Evolutionary conservation across 176 grass and related monocot genomes (phyloP), one percentile per base, ranked within the genome.

Genomic region (Cocos nucifera): DNA sequence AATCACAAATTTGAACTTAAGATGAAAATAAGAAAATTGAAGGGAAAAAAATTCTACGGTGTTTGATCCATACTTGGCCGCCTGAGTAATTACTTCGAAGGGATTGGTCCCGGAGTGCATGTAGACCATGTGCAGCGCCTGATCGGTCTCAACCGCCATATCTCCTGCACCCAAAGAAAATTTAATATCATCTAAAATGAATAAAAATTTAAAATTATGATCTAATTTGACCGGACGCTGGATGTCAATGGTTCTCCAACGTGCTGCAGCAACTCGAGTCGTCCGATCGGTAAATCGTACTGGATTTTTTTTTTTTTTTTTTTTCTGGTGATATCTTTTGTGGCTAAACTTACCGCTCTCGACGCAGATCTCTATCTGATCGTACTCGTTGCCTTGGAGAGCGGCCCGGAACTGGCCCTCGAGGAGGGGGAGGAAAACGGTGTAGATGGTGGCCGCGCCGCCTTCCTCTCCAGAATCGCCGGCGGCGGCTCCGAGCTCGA

Each of bases 381-480:
- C 86, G 4, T 6, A 6, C 3, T 84, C 79, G 62, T 86, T 95
- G 9, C 90, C 90, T 74, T 89, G 82, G 51, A 95, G 74, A 61
- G 54, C 74, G 17, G 82, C 80, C 10, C 91, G 76, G 75, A 95
- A 95, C 56, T 74, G 68, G 0, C 91, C 90, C 53, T 95, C 86
- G 27, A 95, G 77, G 59, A 95, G 71, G 21, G 91, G 91, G 22
- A 95, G 81, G 75, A 95, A 68, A 22, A 87, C 86, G 6, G 81
- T 53, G 73, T 85, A 95, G 65, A 77, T 39, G 2, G 77, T 72
- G 61, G 63, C 65, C 66, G 66, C 20, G 51, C 0, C 16, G 22
- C 3, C 8, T 22, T 22, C 20, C 0, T 67, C 35, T 4, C 1
- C 53, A 10, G 5, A 64, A 15, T 17, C 62, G 24, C 9, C 54